Evolutionary conservation across 176 grass and related monocot genomes (phyloP), one percentile per base, ranked within the genome.

Genomic region (Puccinellia tenuiflora): DNA sequence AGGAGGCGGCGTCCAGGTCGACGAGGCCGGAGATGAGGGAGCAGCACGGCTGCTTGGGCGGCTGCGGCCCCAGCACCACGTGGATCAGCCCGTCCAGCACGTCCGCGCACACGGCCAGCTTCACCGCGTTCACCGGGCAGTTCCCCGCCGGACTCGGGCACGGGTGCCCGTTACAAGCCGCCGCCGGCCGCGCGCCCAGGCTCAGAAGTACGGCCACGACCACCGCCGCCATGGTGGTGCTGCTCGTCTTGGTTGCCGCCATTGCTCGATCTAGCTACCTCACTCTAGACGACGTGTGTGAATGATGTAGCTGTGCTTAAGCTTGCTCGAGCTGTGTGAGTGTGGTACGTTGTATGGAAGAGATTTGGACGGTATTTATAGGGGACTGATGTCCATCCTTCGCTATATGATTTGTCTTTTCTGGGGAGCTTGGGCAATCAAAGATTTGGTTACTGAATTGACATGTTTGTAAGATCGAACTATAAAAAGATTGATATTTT

Each of bases 41-140:
- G 86, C 89, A 94, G 81, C 92, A 94, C 2, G 89, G 89, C 51
- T 83, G 17, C 81, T 89, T 91, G 7, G 92, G 59, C 25, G 92
- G 89, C 18, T 54, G 24, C 68, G 14, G 54, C 7, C 89, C 86
- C 8, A 89, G 47, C 62, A 17, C 75, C 9, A 76, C 79, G 63
- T 89, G 85, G 75, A 91, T 84, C 47, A 91, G 81, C 3, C 89
- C 89, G 38, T 85, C 69, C 38, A 94, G 86, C 59, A 91, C 92
- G 66, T 94, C 83, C 6, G 80, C 92, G 62, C 92, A 94, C 40
- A 91, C 86, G 3, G 77, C 89, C 30, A 94, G 86, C 72, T 91
- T 91, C 59, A 91, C 86, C 24, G 92, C 70, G 68, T 91, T 87
- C n/a, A 90, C 38, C 6, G 92, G 92, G 86, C 92, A 94, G 30